phyloP scores from a whole-genome alignment of 495 filamentous ascomycete genomes.

The Talaromyces thailandensis region DNA sequence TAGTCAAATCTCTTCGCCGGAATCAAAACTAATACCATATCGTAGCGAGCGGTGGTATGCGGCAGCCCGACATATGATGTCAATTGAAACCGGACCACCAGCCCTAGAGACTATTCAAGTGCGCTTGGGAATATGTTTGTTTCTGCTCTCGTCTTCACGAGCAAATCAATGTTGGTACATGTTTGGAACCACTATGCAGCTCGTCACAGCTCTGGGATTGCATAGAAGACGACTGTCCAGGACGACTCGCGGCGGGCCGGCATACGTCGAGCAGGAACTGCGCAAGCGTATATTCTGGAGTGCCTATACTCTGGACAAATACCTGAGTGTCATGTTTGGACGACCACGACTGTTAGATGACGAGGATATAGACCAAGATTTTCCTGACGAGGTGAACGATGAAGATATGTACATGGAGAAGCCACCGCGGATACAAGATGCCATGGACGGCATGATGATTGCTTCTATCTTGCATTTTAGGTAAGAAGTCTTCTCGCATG shows the following conservation, averaged over 20 bases:
- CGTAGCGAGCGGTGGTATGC: slow-evolving; percentile 34
- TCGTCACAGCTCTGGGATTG: slow-evolving; percentile 35
- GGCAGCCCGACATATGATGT: slow-evolving; percentile 32
- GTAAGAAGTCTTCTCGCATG: slow-evolving; percentile 13
- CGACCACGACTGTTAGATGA: slow-evolving; percentile 43
- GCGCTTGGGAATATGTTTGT: slow-evolving; percentile 35
- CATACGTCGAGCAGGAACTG: slow-evolving; percentile 30
- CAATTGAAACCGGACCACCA: slow-evolving; percentile 33
- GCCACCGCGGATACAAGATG: slow-evolving; percentile 20
- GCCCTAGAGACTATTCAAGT: slow-evolving; percentile 36
- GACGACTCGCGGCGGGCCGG: slow-evolving; percentile 18
- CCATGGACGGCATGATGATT: slow-evolving; percentile 36
- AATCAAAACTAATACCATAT: background rate
- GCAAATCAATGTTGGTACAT: slow-evolving; percentile 43
- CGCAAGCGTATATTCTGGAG: slow-evolving; percentile 51
- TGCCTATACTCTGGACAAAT: slow-evolving; percentile 46
- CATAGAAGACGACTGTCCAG: slow-evolving; percentile 30
- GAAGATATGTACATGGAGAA: slow-evolving; percentile 41
- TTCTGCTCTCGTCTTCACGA: slow-evolving; percentile 35
- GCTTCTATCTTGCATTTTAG: slow-evolving; percentile 39
- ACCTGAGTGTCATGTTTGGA: slow-evolving; percentile 47
- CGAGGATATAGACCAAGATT: slow-evolving; percentile 44
- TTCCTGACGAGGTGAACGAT: slow-evolving; percentile 44
- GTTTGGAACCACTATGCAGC: slow-evolving; percentile 36
- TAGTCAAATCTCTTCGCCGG: background rate